A percentile compares a stretch with the other conserved stretches of the same genome.
Evolutionary conservation across 2,329 filamentous ascomycete species (phyloP).

Genomic region (Fusarium globosum): DNA sequence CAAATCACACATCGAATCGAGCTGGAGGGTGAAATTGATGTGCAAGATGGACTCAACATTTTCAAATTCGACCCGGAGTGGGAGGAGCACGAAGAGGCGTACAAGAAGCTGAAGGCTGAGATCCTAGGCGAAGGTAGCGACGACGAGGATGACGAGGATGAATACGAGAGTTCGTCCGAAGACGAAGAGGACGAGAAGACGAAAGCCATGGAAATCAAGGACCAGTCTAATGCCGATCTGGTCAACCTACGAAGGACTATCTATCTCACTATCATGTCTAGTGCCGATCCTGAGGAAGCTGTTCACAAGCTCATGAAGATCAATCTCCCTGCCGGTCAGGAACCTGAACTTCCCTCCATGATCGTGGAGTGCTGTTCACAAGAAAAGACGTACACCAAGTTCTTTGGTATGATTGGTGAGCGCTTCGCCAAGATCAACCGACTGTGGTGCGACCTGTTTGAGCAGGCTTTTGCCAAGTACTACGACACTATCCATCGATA

Average conservation of each 20-base stretch:
- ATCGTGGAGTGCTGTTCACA: slow-evolving; percentile 97
- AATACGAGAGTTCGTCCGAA: slow-evolving; percentile 75
- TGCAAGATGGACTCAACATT: slow-evolving; percentile 89
- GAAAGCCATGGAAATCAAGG: slow-evolving; percentile 93
- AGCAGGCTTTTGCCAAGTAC: slow-evolving; percentile 89
- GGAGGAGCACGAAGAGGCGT: slow-evolving; percentile 90
- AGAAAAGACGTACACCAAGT: slow-evolving; percentile 97
- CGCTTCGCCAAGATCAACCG: slow-evolving; percentile 96
- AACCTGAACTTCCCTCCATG: slow-evolving; percentile 94
- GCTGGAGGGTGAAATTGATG: slow-evolving; percentile 84
- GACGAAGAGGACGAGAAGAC: slow-evolving; percentile 81
- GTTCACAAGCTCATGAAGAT: slow-evolving; percentile 98
- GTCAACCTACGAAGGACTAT: slow-evolving; percentile 94
- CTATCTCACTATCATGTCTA: slow-evolving; percentile 97
- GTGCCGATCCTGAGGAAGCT: slow-evolving; percentile 94
- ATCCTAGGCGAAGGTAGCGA: slow-evolving; percentile 95
- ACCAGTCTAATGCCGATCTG: slow-evolving; percentile 95
- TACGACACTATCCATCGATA: slow-evolving; percentile 98
- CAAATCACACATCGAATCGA: slow-evolving; percentile 92
- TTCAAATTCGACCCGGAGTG: slow-evolving; percentile 95
- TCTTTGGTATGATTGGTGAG: slow-evolving; percentile 94
- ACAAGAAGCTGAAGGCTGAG: slow-evolving; percentile 90
- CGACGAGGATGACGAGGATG: slow-evolving; percentile 73
- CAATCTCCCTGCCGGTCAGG: slow-evolving; percentile 85
- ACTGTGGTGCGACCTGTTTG: slow-evolving; percentile 92